Base-by-base conservation (phyloP, 2,329 filamentous ascomycete genomes). In the Neonectria ditissima region DNA sequence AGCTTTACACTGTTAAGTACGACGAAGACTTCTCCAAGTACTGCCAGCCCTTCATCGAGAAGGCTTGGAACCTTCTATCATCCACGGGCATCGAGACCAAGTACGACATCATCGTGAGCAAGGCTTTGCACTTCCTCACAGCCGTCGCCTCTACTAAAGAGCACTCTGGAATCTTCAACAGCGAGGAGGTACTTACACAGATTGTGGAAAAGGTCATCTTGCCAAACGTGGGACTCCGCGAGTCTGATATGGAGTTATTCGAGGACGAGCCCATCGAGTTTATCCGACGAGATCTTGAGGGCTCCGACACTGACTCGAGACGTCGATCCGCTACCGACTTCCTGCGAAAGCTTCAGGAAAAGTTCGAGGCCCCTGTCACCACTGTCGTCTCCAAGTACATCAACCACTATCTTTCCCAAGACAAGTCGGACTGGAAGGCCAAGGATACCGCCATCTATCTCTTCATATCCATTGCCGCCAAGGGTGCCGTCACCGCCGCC, bases 241-340 rank as follows among this genome's bases (percentile, higher is more conserved):
- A 97, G 74, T 96, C 94, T 0, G 97, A 99, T 69, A 87, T 97
- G 58, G 96, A 99, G 78, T 86, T 97, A 69, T 98, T 99, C 72
- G 96, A 99, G 77, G 97, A 99, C 76, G 97, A 99, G 81, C 96
- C 96, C 0, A 99, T 99, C 69, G 96, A 99, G 79, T 99, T 97
- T 76, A 99, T 99, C 75, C 88, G 96, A 67, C 88, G 94, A 73
- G 96, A 99, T 78, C 84, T 99, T 51, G 96, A 99, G 78, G 96
- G 96, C 7, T 97, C 96, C 2, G 96, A 99, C 79, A 97, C 92
- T 58, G 96, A 98, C 77, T 99, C 96, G 1, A 87, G 96, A 74
- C 87, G 96, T 70, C 88, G 96, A 74, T 95, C 96, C 43, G 94
- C 97, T 1, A 98, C 95, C 1, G 96, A 98, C 77, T 99, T 99